Evolutionary conservation across 306 rosid genomes (phyloP).

Genomic region (Citrullus amarus): DNA sequence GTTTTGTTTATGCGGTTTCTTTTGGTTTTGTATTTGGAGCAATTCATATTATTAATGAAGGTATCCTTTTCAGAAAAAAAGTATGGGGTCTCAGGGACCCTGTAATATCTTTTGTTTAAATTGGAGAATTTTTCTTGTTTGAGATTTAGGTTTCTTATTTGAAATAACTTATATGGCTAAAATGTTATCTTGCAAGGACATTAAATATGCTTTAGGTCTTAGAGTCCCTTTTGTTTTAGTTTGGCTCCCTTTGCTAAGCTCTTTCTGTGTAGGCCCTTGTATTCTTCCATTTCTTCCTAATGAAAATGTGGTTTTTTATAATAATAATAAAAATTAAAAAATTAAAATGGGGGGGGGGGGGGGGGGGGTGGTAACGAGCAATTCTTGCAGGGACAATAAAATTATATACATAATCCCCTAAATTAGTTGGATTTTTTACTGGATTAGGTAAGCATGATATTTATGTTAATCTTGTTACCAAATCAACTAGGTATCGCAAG

Average conservation of each 20-base stretch:
- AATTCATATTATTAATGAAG: too few species aligned
- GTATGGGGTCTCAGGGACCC: neutral
- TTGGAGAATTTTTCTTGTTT: neutral
- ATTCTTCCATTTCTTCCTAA: neutral
- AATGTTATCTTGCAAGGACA: neutral
- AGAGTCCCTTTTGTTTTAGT: neutral
- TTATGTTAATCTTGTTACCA: slow-evolving; percentile 9
- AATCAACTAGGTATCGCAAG: slow-evolving; percentile 59
- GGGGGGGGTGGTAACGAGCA: neutral
- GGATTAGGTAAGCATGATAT: neutral
- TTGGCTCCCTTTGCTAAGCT: neutral
- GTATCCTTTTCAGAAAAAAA: too few species aligned
- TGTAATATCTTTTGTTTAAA: neutral
- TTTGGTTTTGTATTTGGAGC: too few species aligned
- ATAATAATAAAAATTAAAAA: neutral
- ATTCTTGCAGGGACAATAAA: neutral
- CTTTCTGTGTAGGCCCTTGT: neutral
- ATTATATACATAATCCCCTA: neutral
- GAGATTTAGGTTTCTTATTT: neutral
- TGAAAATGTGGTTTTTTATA: neutral
- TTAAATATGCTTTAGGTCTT: neutral
- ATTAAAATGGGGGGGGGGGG: too few species aligned
- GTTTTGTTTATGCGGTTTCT: too few species aligned
- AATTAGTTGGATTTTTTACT: neutral
- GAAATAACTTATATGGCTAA: neutral